Percentiles rank a stretch among this genome's conserved stretches.
phyloP scores from a whole-genome alignment of 352 stramenopile genomes.

The Aphanomyces euteiches region DNA sequence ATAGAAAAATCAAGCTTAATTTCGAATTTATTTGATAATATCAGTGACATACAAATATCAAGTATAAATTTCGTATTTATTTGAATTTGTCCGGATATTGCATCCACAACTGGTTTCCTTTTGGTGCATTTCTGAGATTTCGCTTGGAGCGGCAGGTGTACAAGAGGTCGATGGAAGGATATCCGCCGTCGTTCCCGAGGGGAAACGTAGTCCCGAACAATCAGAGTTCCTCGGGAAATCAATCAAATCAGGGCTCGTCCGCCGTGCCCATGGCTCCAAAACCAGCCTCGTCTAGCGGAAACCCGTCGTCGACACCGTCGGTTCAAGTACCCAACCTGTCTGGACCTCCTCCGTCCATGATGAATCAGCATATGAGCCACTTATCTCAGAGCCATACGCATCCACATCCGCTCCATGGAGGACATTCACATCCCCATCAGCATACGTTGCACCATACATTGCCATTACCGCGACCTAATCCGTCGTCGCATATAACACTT shows the following conservation, averaged over 20 bases:
- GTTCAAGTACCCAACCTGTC: constrained; percentile 9
- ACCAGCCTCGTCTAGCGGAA: not conserved
- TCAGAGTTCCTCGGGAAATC: not conserved
- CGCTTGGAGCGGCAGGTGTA: not conserved
- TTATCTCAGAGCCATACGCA: constrained; percentile 22
- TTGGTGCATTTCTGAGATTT: constrained; percentile 12
- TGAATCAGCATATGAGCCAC: constrained; percentile 23
- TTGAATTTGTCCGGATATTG: constrained; percentile 1
- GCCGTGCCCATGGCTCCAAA: constrained; percentile 13
- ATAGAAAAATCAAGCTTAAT: no score
- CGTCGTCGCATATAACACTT: constrained; percentile 26
- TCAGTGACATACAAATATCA: no score
- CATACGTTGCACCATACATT: constrained; percentile 28
- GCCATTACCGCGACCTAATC: constrained; percentile 13
- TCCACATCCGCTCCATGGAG: constrained; percentile 22
- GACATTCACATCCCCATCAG: constrained; percentile 22
- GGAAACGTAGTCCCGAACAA: constrained; percentile 15
- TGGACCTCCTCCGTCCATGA: constrained; percentile 1
- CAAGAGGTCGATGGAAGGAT: constrained; percentile 27
- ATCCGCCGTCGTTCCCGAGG: constrained; percentile 27
- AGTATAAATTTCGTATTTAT: no score
- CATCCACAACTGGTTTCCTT: not conserved
- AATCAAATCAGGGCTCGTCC: constrained; percentile 3
- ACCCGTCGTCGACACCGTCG: not conserved
- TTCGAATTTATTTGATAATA: no score